These are phyloP conservation scores for Lycium ferocissimum DNA, from an alignment of 257 asterid genomes.

Conservation along the genomic window DNA sequence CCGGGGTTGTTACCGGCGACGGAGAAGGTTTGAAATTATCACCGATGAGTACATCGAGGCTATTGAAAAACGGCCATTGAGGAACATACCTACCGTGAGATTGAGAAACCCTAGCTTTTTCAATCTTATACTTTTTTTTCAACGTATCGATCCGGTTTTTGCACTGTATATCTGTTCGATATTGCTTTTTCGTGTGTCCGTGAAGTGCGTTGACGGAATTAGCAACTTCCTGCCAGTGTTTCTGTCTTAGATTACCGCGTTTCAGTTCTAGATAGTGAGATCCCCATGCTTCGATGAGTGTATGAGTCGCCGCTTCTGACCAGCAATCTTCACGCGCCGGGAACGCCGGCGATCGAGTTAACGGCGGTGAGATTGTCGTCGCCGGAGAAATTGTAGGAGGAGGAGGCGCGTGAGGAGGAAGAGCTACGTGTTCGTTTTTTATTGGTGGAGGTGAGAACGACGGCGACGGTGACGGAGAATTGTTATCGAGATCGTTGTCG, in stretches of 20 bases:
- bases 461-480: conserved; percentile 38
- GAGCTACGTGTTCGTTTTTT: conserved; percentile 23
- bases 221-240: conserved; percentile 92
- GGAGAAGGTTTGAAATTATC: conserved; percentile 43
- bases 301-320: conserved; percentile 83
- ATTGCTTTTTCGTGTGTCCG: conserved; percentile 64
- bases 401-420: background rate
- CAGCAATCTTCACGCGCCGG: conserved; percentile 85
- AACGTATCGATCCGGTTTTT: conserved; percentile 92
- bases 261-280: conserved; percentile 69
- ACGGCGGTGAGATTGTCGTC: conserved; percentile 36
- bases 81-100: conserved; percentile 65
- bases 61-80: conserved; percentile 72
- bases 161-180: conserved; percentile 87
- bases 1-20: conserved; percentile 27
- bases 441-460: conserved; percentile 33
- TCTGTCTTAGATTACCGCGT: conserved; percentile 88
- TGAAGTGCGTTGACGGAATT: conserved; percentile 86
- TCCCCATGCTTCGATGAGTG: conserved; percentile 89
- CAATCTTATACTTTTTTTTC: conserved; percentile 87
- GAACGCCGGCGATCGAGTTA: conserved; percentile 46
- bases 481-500: conserved; percentile 39
- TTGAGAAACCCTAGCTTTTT: conserved; percentile 65
- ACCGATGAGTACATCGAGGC: conserved; percentile 76
- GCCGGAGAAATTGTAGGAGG: background rate